These are phyloP conservation scores for Chaetomiaceae sp. DNA, from an alignment of 2,329 filamentous ascomycete species.

Conservation along the genomic window DNA sequence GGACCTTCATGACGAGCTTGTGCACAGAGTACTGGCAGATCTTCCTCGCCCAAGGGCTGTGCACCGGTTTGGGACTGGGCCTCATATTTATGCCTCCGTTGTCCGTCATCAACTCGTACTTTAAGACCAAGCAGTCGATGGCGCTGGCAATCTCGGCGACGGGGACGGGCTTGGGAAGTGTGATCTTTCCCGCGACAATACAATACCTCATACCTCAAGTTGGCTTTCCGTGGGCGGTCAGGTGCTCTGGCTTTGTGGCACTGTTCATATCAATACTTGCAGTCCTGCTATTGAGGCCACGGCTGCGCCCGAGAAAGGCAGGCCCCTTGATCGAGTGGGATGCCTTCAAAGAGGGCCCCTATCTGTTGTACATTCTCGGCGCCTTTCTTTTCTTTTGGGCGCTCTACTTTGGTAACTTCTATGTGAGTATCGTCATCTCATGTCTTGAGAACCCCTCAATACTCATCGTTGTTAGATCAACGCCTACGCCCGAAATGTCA, in stretches of 20 bases:
- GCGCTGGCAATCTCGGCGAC: slow-evolving; percentile 57
- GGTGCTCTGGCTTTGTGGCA: slow-evolving; percentile 57
- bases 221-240: slow-evolving; percentile 63
- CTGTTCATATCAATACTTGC: slow-evolving; percentile 42
- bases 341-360: slow-evolving; percentile 48
- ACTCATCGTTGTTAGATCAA: slow-evolving; percentile 37
- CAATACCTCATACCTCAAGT: slow-evolving; percentile 55
- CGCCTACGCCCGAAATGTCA: slow-evolving; percentile 40
- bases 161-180: slow-evolving; percentile 58
- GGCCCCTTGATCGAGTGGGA: slow-evolving; percentile 47
- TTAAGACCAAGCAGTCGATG: slow-evolving; percentile 50
- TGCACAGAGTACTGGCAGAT: slow-evolving; percentile 48
- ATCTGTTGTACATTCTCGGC: slow-evolving; percentile 38
- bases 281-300: slow-evolving; percentile 42
- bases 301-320: slow-evolving; percentile 40
- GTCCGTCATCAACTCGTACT: slow-evolving; percentile 55
- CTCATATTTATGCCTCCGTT: slow-evolving; percentile 52
- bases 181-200: slow-evolving; percentile 58
- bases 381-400: slow-evolving; percentile 44
- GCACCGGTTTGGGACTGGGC: slow-evolving; percentile 51
- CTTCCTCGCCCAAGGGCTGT: slow-evolving; percentile 50
- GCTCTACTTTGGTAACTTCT: slow-evolving; percentile 52
- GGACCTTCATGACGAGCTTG: slow-evolving; percentile 46
- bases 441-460: neutral
- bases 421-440: slow-evolving; percentile 31